Conservation (phyloP, 2,329 filamentous ascomycete species). For the Hymenoscyphus salicellus region DNA sequence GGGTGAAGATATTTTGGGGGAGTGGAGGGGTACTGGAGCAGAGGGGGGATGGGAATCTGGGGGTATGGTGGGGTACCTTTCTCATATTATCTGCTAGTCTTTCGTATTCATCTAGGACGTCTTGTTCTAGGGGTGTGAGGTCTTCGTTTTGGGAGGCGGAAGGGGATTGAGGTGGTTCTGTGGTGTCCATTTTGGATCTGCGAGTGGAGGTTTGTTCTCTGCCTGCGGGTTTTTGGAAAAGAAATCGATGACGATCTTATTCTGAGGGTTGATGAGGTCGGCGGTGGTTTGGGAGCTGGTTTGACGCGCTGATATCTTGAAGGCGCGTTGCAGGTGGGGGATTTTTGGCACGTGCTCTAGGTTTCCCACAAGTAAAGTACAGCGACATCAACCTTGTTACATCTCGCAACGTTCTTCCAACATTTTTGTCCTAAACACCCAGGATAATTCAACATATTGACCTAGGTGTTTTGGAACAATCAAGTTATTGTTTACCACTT, state of each 20-base stretch:
- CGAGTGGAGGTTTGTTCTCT: neutral
- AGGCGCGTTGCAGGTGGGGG: neutral
- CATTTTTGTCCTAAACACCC: too few relatives aligned
- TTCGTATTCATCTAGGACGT: slow-evolving; percentile 92
- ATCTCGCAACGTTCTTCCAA: too few relatives aligned
- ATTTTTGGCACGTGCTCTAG: neutral
- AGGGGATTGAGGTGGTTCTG: slow-evolving; percentile 12
- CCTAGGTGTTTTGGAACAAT: too few relatives aligned
- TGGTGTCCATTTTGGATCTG: slow-evolving; percentile 21
- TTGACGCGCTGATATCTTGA: neutral
- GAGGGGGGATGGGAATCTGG: neutral
- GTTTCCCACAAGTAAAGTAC: too few relatives aligned
- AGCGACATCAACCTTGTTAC: too few relatives aligned
- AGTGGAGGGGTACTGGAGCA: neutral
- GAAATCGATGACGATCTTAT: too few relatives aligned
- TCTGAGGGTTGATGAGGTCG: neutral
- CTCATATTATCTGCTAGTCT: slow-evolving; percentile 86
- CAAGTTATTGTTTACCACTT: too few relatives aligned
- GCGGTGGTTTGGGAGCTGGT: neutral
- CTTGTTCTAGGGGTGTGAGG: slow-evolving; percentile 80
- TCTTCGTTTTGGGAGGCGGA: slow-evolving; percentile 43
- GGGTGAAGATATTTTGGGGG: too few relatives aligned
- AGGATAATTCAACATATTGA: too few relatives aligned
- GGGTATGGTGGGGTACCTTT: slow-evolving; percentile 54
- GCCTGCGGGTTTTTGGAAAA: neutral